Evolutionary conservation across 495 filamentous ascomycete species (phyloP), one percentile per base, ranked within the genome.

Genomic region (Annulohypoxylon nitens): DNA sequence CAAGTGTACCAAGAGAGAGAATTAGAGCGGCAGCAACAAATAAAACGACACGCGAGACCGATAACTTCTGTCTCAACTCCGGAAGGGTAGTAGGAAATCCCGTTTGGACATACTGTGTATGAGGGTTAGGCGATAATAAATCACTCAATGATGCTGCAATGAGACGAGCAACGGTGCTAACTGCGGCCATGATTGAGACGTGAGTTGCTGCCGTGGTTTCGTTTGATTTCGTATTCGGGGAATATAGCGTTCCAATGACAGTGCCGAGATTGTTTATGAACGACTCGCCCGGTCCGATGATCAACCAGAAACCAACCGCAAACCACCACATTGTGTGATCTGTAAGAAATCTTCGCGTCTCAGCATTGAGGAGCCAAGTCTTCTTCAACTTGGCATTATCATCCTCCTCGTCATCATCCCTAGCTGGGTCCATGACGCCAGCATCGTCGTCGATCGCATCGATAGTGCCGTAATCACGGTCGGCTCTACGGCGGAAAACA

Each of bases 191-290:
- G 62, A 95, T 94, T 41, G 93, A 97, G 73, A 99, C 93, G 77
- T 99, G 94, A 2, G 92, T 97, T 34, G 95, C 93, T 2, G 94
- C 88, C 12, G 88, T 88, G 2, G 90, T 90, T 58, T 88, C 85
- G 20, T 85, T 78, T 7, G 82, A 77, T 3, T 72, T 74, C 26
- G 79, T 73, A 9, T 83, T 79, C 10, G 89, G 87, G 0, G 93
- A 90, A 62, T 90, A 92, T 9, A 98, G 84, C 1, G 96, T 94
- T 67, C 92, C 91, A 75, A 97, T 93, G 65, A 99, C 90, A 20
- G 95, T 97, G 48, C 96, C 96, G 53, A 99, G 87, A 73, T 99
- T 99, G 82, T 98, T 99, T 76, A 98, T 94, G 81, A 97, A 99
- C 8, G 94, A 91, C 84, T 99, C 96, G 18, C 95, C 95, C 0